phyloP scores from a whole-genome alignment of 2,329 filamentous ascomycete species.

The Alternaria atra region DNA sequence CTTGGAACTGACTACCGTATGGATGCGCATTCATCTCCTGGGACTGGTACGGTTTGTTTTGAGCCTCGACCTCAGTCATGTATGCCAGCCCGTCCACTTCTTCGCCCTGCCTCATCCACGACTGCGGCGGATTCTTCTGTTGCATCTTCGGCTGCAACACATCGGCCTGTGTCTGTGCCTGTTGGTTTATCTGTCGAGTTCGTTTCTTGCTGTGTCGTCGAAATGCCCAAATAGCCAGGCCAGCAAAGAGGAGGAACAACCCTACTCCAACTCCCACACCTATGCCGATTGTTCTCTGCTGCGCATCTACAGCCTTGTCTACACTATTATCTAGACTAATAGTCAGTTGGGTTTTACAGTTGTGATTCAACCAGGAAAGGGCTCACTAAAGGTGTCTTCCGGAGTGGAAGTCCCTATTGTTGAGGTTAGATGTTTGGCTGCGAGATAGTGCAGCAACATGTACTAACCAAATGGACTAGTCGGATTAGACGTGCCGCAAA shows the following conservation, averaged over 20 bases:
- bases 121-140: not conserved
- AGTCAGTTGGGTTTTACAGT: not conserved
- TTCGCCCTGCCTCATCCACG: not conserved
- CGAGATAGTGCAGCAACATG: not conserved
- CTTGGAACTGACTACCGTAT: not conserved
- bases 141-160: not conserved
- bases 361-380: not conserved
- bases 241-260: slow-evolving; percentile 6
- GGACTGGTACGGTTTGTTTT: not conserved
- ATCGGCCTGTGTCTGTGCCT: not conserved
- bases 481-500: not conserved
- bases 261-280: slow-evolving; percentile 4
- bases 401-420: not conserved
- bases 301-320: slow-evolving; percentile 1
- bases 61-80: slow-evolving; percentile 6
- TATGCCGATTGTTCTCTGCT: slow-evolving; percentile 5
- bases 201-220: slow-evolving; percentile 9
- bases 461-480: not conserved
- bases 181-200: slow-evolving; percentile 8
- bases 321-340: not conserved
- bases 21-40: slow-evolving; percentile 7
- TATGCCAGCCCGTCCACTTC: slow-evolving; percentile 9
- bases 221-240: slow-evolving; percentile 1
- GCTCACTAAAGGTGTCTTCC: slow-evolving; percentile 1
- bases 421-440: not conserved